Base-by-base conservation (phyloP, 345 rosid species). In the Populus deltoides region DNA sequence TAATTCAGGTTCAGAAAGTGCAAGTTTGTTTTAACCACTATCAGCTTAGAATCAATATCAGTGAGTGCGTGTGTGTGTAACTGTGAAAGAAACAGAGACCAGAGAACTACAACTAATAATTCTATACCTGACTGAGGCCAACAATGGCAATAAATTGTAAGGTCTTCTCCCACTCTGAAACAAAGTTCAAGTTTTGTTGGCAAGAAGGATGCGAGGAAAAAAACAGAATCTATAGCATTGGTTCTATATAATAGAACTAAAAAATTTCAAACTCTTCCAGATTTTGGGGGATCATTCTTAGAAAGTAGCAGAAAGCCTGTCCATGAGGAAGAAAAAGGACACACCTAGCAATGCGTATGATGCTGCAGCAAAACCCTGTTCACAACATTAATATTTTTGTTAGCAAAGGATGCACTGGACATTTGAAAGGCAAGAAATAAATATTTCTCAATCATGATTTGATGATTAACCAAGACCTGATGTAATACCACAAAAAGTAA, bases 151-250 rank as follows among this genome's bases (percentile, higher is more conserved):
- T 87, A 70, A 93, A 70, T 85, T 95, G 99, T 77, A 95, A 80
- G 15, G 96, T 88, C 85, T 81, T 89, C 88, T 95, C 98, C 97
- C 98, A 95, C 81, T 92, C 99, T 95, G 94, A 76, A 77, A 89
- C 9, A 77, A 70, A 74, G 49, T 33, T n/a, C 3, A 68, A 29
- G 59, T 39, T 76, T 18, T 76, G 77, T 80, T 70, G 27, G 27
- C 38, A 77, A 47, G 49, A 76, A 74, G 66, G 31, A 70, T 45
- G 59, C 18, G 22, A 70, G 17, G 49, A 51, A 70, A 18, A 76
- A 77, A 49, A 82, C 3, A 33, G 59, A 55, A 73, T 18, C 35
- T 8, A 49, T 65, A 25, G 8, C 68, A 65, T 17, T 15, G 8
- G 35, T 65, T 27, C 31, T 15, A 10, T 12, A 25, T 27, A 66